Base-by-base conservation (phyloP, 106 monocot species). In the Amphibolis antarctica region DNA sequence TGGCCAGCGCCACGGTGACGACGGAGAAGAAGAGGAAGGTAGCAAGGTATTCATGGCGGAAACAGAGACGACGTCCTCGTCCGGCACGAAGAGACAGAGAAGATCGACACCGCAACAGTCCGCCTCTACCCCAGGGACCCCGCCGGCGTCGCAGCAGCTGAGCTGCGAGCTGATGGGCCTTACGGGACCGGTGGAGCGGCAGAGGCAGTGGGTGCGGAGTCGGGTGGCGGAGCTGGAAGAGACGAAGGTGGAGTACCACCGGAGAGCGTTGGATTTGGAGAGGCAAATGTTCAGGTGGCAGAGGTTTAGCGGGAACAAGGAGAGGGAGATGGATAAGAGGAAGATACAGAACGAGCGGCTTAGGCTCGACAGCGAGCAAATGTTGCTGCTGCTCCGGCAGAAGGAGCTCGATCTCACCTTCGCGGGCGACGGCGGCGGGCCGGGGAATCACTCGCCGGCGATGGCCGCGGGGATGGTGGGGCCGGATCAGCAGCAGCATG, bases 311-410 rank as follows among this genome's bases (percentile, higher is more conserved):
- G 42, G 76, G 55, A 79, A 77, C 60, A 93, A 93, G 74, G 88
- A 88, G 66, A 63, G 82, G 55, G 88, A 93, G 71, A 82, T 93
- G 76, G 85, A 93, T 78, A 55, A 64, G 65, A 69, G 53, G 70
- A 82, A 71, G 69, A 71, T 93, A 9, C 45, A 72, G 21, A 88
- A 88, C 70, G 80, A 93, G 46, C 67, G 80, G 22, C 76, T 68
- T 22, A 48, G 77, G 31, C 74, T 93, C 4, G 78, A 93, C 58
- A 85, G 80, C 28, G 82, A 82, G 19, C 66, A 84, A 10, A 85
- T 88, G 85, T 68, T 88, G 53, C 72, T 93, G n/a, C 72, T 93
- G n/a, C 79, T 93, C 18, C 78, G 76, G n/a, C 80, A 93, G 57
- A 81, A 88, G 74, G 92, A 88, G 49, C 53, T 82, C 28, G 69